phyloP scores from a whole-genome alignment of 2,329 filamentous ascomycete genomes.

The Madurella fahalii region DNA sequence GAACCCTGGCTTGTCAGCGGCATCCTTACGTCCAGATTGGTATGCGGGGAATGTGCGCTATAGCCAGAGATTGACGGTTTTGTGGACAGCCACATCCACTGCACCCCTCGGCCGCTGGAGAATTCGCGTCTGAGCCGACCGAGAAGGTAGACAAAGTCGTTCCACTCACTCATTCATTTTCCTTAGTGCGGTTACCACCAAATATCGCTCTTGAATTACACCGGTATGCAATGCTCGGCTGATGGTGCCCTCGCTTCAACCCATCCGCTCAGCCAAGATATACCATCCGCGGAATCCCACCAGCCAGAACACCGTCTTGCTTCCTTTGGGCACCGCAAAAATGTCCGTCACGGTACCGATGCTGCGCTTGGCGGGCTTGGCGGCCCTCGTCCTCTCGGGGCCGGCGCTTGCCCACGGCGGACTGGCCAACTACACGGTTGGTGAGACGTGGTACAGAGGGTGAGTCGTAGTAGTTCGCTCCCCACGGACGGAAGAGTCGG shows the following conservation, averaged over 20 bases:
- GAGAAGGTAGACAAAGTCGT: not conserved
- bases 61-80: not conserved
- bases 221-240: not conserved
- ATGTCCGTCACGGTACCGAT: conserved; percentile 12
- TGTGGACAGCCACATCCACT: too few species aligned
- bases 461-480: conserved; percentile 19
- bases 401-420: conserved; percentile 33
- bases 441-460: conserved; percentile 40
- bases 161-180: not conserved
- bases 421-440: conserved; percentile 39
- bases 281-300: conserved; percentile 11
- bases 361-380: conserved; percentile 24
- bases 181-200: not conserved
- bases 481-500: too few species aligned
- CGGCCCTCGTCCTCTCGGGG: conserved; percentile 9
- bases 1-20: not conserved
- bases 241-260: not conserved
- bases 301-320: not conserved
- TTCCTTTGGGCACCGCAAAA: not conserved
- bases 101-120: not conserved
- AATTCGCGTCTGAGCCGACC: not conserved
- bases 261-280: conserved; percentile 13
- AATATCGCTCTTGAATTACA: not conserved
- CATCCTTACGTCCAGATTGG: conserved; percentile 16
- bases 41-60: conserved; percentile 14